Base-by-base conservation (phyloP, 1,284 basidiomycete species). In the Ustilago shanxiensis region DNA sequence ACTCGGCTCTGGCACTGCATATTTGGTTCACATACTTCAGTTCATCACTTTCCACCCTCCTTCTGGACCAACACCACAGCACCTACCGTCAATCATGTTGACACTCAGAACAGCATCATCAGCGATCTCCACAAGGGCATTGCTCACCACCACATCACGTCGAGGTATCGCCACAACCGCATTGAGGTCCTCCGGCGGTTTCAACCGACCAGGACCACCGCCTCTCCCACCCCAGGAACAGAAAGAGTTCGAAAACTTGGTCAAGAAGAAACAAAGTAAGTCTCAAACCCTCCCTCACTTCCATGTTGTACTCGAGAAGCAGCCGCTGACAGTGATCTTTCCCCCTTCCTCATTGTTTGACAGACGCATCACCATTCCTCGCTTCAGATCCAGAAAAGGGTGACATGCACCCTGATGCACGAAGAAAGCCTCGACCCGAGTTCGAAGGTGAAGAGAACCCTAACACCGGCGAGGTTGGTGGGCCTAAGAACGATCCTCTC, bases 401-500 rank as follows among this genome's bases (percentile, higher is more conserved):
- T 18, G 72, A 75, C n/a, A 45, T 84, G 39, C 87, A 88, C 65
- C 87, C 87, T 0, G 87, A 88, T 55, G 83, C 85, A 16, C 72
- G 86, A n/a, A 57, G 67, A 16, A 82, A 81, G 55, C 86, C 87
- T 0, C 66, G 69, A 44, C 83, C 86, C 1, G 88, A 89, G 53
- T 90, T 90, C 60, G 87, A 89, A 60, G 89, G 89, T 5, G 89
- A 90, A 10, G 78, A 81, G 0, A 90, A 90, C 79, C 89, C 89
- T 3, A 79, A 79, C 20, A 90, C 89, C 33, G 89, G 89, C 18
- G 89, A 90, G 78, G 76, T 87, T 9, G 89, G 89, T 0, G 89
- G 89, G 0, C 89, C 89, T 1, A 90, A 90, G 83, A 86, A 86
- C 20, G 89, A 90, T 78, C 89, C 89, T 20, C 86, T 90, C 62